Evolutionary conservation across 768 basidiomycete genomes (phyloP), one percentile per base, ranked within the genome.

Genomic region (Wakefieldia striispora): DNA sequence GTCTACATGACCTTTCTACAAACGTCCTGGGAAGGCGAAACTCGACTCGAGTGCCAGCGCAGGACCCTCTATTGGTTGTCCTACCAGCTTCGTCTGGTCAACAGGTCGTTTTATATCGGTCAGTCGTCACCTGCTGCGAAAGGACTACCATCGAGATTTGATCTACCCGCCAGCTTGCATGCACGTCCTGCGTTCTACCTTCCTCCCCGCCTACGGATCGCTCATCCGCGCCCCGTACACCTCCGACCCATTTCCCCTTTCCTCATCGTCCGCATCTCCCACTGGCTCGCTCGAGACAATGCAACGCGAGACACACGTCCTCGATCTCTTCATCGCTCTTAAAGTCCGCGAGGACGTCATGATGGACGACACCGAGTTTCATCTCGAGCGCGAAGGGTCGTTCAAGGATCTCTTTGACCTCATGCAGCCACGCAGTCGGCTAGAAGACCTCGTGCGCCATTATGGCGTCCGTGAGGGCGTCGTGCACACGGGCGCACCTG

Each of bases 321-420:
- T 93, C 19, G 91, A 93, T 71, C 75, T 77, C 50, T 91, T 88
- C 74, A 86, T 93, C 41, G 80, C 82, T 3, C 78, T 92, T 60
- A 88, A 87, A 67, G 84, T 88, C 45, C 81, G 80, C 19, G 85
- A 91, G 61, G 91, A 92, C 67, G 76, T 91, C 38, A 83, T 84
- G 74, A 71, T 75, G 35, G 88, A 91, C 66, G 86, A 89, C 41
- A 76, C 78, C 2, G 81, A 82, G 61, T 75, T 91, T 20, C 88
- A 92, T 57, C 78, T 89, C 40, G 84, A 85, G 58, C 75, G 84
- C 12, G 83, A 85, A 46, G 88, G 90, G 63, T 75, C 78, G 10
- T 91, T 86, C 72, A 82, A 81, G 51, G 90, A 91, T 58, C 69
- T 92, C 21, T 91, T 92, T 62, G 86, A 87, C 54, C 76, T 86